These are phyloP conservation scores for Fusarium napiforme DNA, from an alignment of 2,329 filamentous ascomycete genomes.

Conservation along the genomic window DNA sequence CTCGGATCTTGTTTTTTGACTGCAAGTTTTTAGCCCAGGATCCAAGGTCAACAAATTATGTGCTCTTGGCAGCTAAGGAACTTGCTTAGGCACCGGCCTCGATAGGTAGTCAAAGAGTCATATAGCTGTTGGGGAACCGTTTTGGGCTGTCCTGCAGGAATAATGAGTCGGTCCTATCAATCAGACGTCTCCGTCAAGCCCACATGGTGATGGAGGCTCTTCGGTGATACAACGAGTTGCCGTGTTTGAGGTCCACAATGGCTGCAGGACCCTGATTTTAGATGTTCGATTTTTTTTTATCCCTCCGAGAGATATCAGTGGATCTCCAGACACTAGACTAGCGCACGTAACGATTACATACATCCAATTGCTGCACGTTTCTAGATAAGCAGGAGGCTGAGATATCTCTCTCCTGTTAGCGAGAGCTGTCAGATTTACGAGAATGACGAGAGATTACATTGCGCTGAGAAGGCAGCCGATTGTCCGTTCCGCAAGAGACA, in stretches of 20 bases:
- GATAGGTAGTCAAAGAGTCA: conserved; percentile 34
- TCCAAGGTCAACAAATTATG: conserved; percentile 3
- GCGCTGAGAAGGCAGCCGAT: not conserved
- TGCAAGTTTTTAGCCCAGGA: conserved; percentile 21
- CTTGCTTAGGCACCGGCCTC: conserved; percentile 20
- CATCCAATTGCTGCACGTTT: conserved; percentile 34
- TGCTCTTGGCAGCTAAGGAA: conserved; percentile 18
- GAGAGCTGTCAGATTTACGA: conserved; percentile 6
- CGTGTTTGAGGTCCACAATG: conserved; percentile 28
- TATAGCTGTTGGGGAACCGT: conserved; percentile 27
- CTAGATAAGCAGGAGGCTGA: conserved; percentile 27
- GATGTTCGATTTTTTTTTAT: conserved; percentile 19
- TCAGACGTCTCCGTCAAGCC: conserved; percentile 30
- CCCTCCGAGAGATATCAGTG: conserved; percentile 25
- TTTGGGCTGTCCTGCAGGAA: conserved; percentile 24
- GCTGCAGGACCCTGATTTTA: conserved; percentile 40
- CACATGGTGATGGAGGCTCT: conserved; percentile 46
- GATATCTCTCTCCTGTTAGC: not conserved
- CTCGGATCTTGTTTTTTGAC: conserved; percentile 11
- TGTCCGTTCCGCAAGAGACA: not conserved
- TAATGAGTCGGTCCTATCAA: conserved; percentile 38
- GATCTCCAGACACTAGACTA: conserved; percentile 32
- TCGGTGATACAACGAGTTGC: conserved; percentile 38
- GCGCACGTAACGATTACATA: conserved; percentile 39
- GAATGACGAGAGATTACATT: not conserved